A percentile compares a stretch with the other conserved stretches of the same genome.
Evolutionary conservation across 768 basidiomycete genomes (phyloP).

Genomic region (Rubroboletus satanas): DNA sequence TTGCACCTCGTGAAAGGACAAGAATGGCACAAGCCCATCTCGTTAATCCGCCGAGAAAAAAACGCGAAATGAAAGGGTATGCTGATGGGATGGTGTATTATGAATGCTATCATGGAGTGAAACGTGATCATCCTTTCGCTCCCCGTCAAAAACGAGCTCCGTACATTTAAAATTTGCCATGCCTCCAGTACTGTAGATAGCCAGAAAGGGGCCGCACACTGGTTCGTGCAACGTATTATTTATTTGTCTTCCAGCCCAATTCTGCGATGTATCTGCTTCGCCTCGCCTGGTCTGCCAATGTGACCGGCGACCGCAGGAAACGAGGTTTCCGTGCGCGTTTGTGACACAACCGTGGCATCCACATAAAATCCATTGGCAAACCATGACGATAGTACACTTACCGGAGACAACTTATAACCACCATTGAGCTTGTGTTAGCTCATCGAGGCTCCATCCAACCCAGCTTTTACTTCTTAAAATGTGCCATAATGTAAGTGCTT

Average conservation of each 20-base stretch:
- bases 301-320: constrained; percentile 33
- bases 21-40: constrained; percentile 18
- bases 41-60: constrained; percentile 17
- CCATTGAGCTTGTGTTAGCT: constrained; percentile 14
- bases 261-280: constrained; percentile 32
- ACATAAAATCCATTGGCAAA: constrained; percentile 26
- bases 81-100: neutral
- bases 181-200: constrained; percentile 7
- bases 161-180: constrained; percentile 13
- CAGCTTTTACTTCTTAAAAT: constrained; percentile 34
- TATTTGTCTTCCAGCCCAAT: constrained; percentile 17
- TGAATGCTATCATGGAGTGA: constrained; percentile 1
- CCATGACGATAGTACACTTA: constrained; percentile 12
- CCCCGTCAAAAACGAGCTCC: constrained; percentile 5
- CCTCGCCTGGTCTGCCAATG: constrained; percentile 33
- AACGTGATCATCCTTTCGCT: neutral
- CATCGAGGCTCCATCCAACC: constrained; percentile 14
- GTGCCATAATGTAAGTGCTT: constrained; percentile 67
- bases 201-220: constrained; percentile 7
- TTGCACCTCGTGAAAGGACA: constrained; percentile 15
- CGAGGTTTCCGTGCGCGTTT: constrained; percentile 38
- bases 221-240: constrained; percentile 22
- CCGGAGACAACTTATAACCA: constrained; percentile 16
- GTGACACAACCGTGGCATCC: constrained; percentile 30
- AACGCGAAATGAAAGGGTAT: neutral